phyloP scores from a whole-genome alignment of 352 stramenopile species.

The Globisporangium cylindrosporum region DNA sequence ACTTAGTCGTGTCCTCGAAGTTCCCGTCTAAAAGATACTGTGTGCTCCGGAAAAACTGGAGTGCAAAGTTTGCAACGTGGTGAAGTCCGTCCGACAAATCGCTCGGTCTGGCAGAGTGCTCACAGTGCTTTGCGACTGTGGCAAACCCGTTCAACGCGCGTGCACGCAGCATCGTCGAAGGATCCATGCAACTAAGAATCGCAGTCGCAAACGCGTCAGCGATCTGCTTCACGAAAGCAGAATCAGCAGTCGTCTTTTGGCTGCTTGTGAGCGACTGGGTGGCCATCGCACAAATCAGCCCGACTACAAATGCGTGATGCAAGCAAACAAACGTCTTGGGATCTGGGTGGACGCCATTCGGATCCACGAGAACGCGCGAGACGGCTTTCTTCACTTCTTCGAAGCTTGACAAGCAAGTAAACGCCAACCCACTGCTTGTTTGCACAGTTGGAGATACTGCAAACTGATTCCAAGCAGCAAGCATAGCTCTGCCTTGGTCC shows the following conservation, averaged over 20 bases:
- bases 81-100: conserved; percentile 65
- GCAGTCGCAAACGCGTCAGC: conserved; percentile 71
- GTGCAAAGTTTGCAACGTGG: conserved; percentile 72
- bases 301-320: conserved; percentile 77
- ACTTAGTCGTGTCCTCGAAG: conserved; percentile 62
- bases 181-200: conserved; percentile 75
- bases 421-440: conserved; percentile 55
- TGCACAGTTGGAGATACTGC: conserved; percentile 42
- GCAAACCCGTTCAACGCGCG: conserved; percentile 59
- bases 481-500: conserved; percentile 62
- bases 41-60: conserved; percentile 68
- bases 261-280: conserved; percentile 73
- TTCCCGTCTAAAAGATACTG: conserved; percentile 54
- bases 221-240: conserved; percentile 59
- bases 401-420: conserved; percentile 68
- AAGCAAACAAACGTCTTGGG: conserved; percentile 71
- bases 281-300: conserved; percentile 73
- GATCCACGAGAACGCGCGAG: conserved; percentile 55
- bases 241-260: conserved; percentile 54
- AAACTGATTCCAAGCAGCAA: conserved; percentile 79
- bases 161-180: conserved; percentile 49
- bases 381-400: conserved; percentile 79
- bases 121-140: conserved; percentile 45
- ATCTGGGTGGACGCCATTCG: conserved; percentile 40
- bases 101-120: conserved; percentile 34